phyloP scores from a whole-genome alignment of 2,329 filamentous ascomycete species.

The Paradendryphiella salina region DNA sequence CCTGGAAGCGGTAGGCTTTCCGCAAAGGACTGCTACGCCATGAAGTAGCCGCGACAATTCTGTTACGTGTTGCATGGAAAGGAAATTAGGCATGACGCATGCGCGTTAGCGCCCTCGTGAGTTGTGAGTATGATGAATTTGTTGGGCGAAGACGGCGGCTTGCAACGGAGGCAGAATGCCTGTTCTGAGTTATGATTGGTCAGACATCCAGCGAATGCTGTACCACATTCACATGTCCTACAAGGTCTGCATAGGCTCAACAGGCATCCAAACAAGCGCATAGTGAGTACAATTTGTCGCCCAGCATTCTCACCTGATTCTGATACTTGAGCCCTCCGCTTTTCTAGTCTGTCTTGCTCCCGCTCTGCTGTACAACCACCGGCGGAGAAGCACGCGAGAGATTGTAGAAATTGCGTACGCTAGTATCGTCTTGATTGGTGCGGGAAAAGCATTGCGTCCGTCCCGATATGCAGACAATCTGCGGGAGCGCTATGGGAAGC shows the following conservation, averaged over 20 bases:
- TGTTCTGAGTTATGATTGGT: constrained; percentile 34
- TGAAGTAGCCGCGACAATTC: background rate
- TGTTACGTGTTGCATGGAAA: background rate
- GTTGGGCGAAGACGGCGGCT: constrained; percentile 38
- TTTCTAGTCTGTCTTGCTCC: background rate
- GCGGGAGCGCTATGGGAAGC: constrained; percentile 36
- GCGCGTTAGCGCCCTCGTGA: constrained; percentile 23
- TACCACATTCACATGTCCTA: constrained; percentile 33
- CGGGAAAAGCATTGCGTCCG: constrained; percentile 21
- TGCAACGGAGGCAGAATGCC: constrained; percentile 21
- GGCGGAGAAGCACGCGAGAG: background rate
- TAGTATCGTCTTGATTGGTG: constrained; percentile 20
- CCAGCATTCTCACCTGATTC: background rate
- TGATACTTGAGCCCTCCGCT: background rate
- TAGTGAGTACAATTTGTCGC: constrained; percentile 15
- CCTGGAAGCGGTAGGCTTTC: background rate
- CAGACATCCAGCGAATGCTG: constrained; percentile 16
- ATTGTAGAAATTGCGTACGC: constrained; percentile 1
- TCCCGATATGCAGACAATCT: constrained; percentile 33
- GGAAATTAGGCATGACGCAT: background rate
- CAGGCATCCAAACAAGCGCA: constrained; percentile 21
- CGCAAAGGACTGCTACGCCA: background rate
- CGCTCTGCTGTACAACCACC: background rate
- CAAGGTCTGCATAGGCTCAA: constrained; percentile 26
- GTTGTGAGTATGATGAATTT: constrained; percentile 17